Base-by-base conservation (phyloP, 768 basidiomycete species). In the Hypholoma fasciculare region DNA sequence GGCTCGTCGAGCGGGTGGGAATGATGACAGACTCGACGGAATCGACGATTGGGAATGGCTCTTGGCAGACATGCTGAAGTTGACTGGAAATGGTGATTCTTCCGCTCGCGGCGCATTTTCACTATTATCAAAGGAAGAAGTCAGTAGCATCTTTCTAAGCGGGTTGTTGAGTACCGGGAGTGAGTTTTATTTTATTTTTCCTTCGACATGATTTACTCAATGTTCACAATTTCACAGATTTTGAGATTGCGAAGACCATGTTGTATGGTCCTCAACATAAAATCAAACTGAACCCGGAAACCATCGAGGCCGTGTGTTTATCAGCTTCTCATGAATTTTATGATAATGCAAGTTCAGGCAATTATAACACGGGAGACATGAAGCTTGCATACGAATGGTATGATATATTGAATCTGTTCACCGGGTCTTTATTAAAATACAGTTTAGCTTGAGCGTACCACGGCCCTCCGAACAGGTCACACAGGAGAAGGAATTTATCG, bases 331-430 rank as follows among this genome's bases (percentile, higher is more conserved):
- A 85, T 48, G 97, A 98, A 74, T 86, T 97, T 60, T 99, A 98
- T 71, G 94, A 98, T 69, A 98, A 98, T 65, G 91, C 97, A 2
- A 87, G 82, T 61, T 90, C 87, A 0, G 97, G 94, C 5, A 99
- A 98, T 66, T 89, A 94, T 69, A 92, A 93, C 63, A 80, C 83
- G 38, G 96, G 96, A 4, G 94, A 96, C 52, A 98, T 99, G 96
- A 96, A 94, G 70, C 78, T 94, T 49, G 97, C 97, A 1, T 96
- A 96, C 71, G 93, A 96, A 57, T 98, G 97, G 96, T 97, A 71
- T 16, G 58, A 13, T 23, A 16, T n/a, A 4, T 47, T 3, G 23
- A 40, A 38, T 44, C 60, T 66, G 61, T 11, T 23, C 58, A 17
- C 49, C 8, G 34, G 30, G 12, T 57, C 30, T 54, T 13, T 46